Evolutionary conservation across 352 stramenopile genomes (phyloP).

Genomic region (Pythium aphanidermatum): DNA sequence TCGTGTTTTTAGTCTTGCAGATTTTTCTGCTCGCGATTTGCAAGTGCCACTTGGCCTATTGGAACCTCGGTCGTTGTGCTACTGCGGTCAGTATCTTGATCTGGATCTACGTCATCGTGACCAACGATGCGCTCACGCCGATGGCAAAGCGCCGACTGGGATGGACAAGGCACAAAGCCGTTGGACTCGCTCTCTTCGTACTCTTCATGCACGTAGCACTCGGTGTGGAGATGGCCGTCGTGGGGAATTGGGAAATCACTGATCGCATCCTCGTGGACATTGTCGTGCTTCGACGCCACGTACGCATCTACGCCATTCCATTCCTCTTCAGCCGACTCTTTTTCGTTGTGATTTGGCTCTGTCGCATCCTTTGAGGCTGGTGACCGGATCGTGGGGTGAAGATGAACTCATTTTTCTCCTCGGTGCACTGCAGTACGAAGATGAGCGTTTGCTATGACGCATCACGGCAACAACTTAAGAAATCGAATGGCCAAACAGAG

Average conservation of each 20-base stretch:
- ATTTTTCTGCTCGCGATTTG: slow-evolving; percentile 6
- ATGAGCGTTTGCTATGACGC: background rate
- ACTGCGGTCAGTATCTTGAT: slow-evolving; percentile 1
- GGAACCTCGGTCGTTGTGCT: background rate
- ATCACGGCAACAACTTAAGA: background rate
- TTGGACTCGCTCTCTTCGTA: background rate
- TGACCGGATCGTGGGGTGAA: background rate
- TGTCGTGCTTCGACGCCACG: background rate
- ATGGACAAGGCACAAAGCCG: background rate
- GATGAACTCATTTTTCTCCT: slow-evolving; percentile 4
- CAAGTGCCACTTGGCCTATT: background rate
- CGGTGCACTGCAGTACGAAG: slow-evolving; percentile 3
- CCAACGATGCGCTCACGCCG: slow-evolving; percentile 7
- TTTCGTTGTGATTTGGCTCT: slow-evolving; percentile 3
- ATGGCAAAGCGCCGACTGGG: background rate
- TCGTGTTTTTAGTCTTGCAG: slow-evolving; percentile 22
- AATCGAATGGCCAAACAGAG: background rate
- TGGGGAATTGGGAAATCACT: background rate
- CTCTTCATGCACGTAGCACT: background rate
- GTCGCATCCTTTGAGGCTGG: slow-evolving; percentile 1
- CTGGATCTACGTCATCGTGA: slow-evolving; percentile 12
- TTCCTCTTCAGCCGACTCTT: slow-evolving; percentile 4
- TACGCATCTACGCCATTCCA: background rate
- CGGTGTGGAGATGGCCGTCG: background rate
- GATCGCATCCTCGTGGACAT: background rate